Evolutionary conservation across 2,329 filamentous ascomycete genomes (phyloP), one percentile per base, ranked within the genome.

Genomic region (Penicillium hordei): DNA sequence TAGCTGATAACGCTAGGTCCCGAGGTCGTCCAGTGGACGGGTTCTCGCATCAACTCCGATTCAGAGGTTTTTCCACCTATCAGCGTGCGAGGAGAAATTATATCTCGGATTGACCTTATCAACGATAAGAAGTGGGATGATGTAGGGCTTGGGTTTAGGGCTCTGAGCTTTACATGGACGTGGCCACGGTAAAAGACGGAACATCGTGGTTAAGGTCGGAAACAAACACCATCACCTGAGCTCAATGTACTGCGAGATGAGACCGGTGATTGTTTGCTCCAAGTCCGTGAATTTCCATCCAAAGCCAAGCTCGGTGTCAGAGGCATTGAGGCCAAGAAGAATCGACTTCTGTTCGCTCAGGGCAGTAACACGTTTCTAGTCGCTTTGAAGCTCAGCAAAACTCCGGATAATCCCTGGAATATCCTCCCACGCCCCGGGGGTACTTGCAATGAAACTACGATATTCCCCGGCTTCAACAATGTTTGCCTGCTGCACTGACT

Each of bases 1-100:
- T 52, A 43, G 27, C n/a, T 27, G 29, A 45, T 36, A 45, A 36
- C 29, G 29, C 25, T 15, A 29, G 19, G n/a, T n/a, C 21, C n/a
- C 4, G 8, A 17, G 40, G 4, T 21, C 4, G 4, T 33, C 19
- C 1, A 46, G 29, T 46, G 44, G 44, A 33, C 29, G 44, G 44
- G 27, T 38, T 43, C 52, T 64, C 60, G 63, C 55, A 62, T 55
- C 58, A 58, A 53, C 46, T 61, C 58, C 61, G 58, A 64, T 42
- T 17, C 29, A 12, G 19, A 38, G 45, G 43, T 60, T 68, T 63
- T 61, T 65, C 68, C 68, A 60, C 68, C 68, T 62, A 70, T 70
- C n/a, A 59, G 38, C 33, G 29, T 12, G 5, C 3, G 17, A 25
- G 50, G 51, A 63, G 38, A 61, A 55, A 60, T 27, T 19, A 23